phyloP scores from a whole-genome alignment of 2,329 filamentous ascomycete species.

The Colletotrichum chlorophyti region DNA sequence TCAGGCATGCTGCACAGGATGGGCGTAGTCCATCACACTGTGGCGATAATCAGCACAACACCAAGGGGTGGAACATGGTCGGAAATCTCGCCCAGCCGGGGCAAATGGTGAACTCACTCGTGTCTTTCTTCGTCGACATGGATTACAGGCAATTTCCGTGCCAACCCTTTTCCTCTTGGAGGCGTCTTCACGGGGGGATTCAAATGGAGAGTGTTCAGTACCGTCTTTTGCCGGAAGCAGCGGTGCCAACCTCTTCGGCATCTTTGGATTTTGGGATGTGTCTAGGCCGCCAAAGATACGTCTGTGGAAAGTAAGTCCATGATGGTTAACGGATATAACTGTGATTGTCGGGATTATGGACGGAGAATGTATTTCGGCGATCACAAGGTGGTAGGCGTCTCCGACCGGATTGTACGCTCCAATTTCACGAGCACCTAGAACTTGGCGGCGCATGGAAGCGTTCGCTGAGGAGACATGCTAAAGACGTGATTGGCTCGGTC shows the following conservation, averaged over 20 bases:
- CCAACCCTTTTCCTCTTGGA: constrained; percentile 33
- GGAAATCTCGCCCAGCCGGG: too few relatives aligned
- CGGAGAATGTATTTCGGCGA: too few relatives aligned
- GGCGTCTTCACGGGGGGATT: background rate
- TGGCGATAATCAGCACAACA: background rate
- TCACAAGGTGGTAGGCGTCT: too few relatives aligned
- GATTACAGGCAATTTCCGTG: constrained; percentile 34
- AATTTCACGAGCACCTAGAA: too few relatives aligned
- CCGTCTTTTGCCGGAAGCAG: constrained; percentile 8
- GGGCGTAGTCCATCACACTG: constrained; percentile 33
- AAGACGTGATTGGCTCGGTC: constrained; percentile 11
- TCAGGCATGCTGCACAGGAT: constrained; percentile 30
- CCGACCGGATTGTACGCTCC: too few relatives aligned
- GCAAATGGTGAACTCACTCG: too few relatives aligned
- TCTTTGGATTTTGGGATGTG: background rate
- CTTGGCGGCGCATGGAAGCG: too few relatives aligned
- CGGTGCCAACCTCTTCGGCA: constrained; percentile 15
- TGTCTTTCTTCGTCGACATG: constrained; percentile 33
- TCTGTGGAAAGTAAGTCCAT: background rate
- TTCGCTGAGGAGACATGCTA: background rate
- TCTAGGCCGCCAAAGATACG: too few relatives aligned
- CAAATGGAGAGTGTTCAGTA: background rate
- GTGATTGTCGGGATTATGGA: background rate
- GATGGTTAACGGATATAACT: too few relatives aligned
- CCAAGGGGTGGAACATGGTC: too few relatives aligned